Percentiles rank a stretch among this genome's conserved stretches.
These are phyloP conservation scores for Inonotus hispidus DNA, from an alignment of 1,284 basidiomycete species.

Conservation along the genomic window DNA sequence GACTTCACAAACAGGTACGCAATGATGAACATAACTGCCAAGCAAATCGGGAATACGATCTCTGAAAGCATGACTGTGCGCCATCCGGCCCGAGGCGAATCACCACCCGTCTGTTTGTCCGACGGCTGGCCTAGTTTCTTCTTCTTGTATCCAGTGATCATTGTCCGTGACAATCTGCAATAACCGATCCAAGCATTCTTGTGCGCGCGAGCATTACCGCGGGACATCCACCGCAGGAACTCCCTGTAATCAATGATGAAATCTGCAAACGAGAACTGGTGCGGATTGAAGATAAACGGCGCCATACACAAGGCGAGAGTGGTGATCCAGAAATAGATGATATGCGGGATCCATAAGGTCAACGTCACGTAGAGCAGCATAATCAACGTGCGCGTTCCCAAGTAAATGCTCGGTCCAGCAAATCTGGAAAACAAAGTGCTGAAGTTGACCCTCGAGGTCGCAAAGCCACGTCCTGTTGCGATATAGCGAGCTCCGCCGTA, in stretches of 20 bases:
- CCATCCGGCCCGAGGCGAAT: slow-evolving; percentile 89
- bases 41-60: slow-evolving; percentile 77
- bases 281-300: slow-evolving; percentile 95
- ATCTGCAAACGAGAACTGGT: slow-evolving; percentile 92
- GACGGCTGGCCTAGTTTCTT: slow-evolving; percentile 92
- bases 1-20: slow-evolving; percentile 90
- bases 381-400: slow-evolving; percentile 87
- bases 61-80: slow-evolving; percentile 85
- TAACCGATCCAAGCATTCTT: slow-evolving; percentile 98
- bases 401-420: slow-evolving; percentile 93
- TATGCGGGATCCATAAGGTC: slow-evolving; percentile 82
- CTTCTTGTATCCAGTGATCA: slow-evolving; percentile 97
- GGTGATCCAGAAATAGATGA: slow-evolving; percentile 96
- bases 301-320: slow-evolving; percentile 84
- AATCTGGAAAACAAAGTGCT: slow-evolving; percentile 93
- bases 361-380: slow-evolving; percentile 90
- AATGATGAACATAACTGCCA: slow-evolving; percentile 82
- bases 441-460: slow-evolving; percentile 90
- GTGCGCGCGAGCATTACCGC: slow-evolving; percentile 94
- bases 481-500: slow-evolving; percentile 97
- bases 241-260: slow-evolving; percentile 96
- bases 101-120: slow-evolving; percentile 78
- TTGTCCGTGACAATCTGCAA: slow-evolving; percentile 88
- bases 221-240: slow-evolving; percentile 95
- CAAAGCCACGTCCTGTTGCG: slow-evolving; percentile 98